These are phyloP conservation scores for Zasmidium citrigriseum DNA, from an alignment of 2,329 filamentous ascomycete genomes.

Conservation along the genomic window DNA sequence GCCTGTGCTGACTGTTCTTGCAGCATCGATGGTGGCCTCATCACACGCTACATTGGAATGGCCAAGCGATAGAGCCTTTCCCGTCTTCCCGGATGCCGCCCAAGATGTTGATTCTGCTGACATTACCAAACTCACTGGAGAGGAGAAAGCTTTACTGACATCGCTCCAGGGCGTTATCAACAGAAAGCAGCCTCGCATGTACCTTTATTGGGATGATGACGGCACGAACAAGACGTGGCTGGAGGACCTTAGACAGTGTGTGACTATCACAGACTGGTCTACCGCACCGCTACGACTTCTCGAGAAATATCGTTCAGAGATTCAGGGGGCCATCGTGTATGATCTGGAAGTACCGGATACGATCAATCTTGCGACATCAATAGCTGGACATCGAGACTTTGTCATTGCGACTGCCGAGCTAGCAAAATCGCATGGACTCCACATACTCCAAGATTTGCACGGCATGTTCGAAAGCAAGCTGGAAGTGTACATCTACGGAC, in stretches of 20 bases:
- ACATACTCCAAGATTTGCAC: background rate
- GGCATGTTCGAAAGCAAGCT: conserved; percentile 6
- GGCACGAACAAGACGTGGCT: conserved; percentile 6
- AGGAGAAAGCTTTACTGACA: background rate
- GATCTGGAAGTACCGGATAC: conserved; percentile 3
- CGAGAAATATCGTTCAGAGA: conserved; percentile 4
- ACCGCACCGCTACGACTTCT: background rate
- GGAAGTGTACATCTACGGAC: conserved; percentile 4
- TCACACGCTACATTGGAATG: background rate
- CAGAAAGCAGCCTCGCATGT: conserved; percentile 6
- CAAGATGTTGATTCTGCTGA: background rate
- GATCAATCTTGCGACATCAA: conserved; percentile 6
- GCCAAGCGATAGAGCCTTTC: background rate
- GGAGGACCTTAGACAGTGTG: background rate
- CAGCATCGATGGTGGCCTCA: background rate
- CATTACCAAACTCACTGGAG: background rate
- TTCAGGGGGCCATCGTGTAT: conserved; percentile 2
- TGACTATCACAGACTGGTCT: conserved; percentile 1
- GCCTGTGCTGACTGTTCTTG: background rate
- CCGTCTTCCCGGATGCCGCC: background rate
- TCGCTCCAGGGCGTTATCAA: conserved; percentile 8
- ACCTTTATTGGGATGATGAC: conserved; percentile 7
- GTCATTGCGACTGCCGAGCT: background rate
- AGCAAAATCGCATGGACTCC: background rate
- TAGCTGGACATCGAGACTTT: conserved; percentile 2